Evolutionary conservation across 768 basidiomycete genomes (phyloP).

Genomic region (Chlorophyllum brunneum): DNA sequence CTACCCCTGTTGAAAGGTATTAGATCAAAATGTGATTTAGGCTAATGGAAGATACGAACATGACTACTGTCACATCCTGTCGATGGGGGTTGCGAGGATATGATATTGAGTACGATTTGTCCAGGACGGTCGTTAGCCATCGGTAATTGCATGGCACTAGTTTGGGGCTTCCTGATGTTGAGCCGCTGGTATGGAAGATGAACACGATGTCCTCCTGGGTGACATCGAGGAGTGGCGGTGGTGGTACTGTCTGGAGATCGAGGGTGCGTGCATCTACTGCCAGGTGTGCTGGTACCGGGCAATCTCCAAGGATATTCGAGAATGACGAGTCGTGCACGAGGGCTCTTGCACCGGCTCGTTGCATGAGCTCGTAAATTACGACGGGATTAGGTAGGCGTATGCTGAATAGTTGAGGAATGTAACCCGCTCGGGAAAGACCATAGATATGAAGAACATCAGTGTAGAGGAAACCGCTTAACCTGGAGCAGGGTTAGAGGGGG

Average conservation of each 20-base stretch:
- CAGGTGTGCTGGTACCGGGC: constrained; percentile 46
- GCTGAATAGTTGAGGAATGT: constrained; percentile 75
- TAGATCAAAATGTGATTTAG: constrained; percentile 25
- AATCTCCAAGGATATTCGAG: constrained; percentile 34
- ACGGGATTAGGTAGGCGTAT: constrained; percentile 70
- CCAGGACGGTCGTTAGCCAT: constrained; percentile 59
- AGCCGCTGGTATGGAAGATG: constrained; percentile 79
- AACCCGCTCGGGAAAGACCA: constrained; percentile 71
- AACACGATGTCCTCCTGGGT: constrained; percentile 47
- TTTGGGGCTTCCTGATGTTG: constrained; percentile 81
- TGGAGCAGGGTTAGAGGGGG: constrained; percentile 24
- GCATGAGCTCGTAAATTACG: constrained; percentile 67
- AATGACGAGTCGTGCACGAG: constrained; percentile 64
- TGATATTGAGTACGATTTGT: constrained; percentile 55
- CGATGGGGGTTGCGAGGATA: constrained; percentile 43
- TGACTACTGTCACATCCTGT: constrained; percentile 69
- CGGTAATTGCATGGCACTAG: constrained; percentile 67
- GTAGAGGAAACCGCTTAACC: constrained; percentile 74
- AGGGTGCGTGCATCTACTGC: constrained; percentile 21
- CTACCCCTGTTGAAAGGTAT: constrained; percentile 55
- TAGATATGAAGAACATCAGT: constrained; percentile 71
- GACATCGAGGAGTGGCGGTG: constrained; percentile 26
- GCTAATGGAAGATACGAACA: constrained; percentile 43
- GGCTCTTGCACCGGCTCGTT: constrained; percentile 57
- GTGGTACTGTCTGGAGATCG: constrained; percentile 28